Conservation (phyloP, 495 filamentous ascomycete species). For the Delitschia confertaspora region DNA sequence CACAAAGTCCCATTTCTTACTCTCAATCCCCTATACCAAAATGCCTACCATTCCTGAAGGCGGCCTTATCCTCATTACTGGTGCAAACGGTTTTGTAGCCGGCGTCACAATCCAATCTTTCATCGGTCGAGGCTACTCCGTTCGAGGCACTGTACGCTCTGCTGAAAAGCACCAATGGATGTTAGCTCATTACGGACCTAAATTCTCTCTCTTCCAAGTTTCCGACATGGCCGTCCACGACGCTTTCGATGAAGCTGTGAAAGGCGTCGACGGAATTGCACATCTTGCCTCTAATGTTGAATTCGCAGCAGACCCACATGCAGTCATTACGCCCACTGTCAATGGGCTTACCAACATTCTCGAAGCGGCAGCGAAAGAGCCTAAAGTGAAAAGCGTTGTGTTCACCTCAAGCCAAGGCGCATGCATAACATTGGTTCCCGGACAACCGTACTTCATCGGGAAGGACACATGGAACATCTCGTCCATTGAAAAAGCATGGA, state of each 20-base stretch:
- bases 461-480: conserved; percentile 4
- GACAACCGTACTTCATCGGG: conserved; percentile 2
- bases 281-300: conserved; percentile 21
- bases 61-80: conserved; percentile 31
- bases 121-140: conserved; percentile 27
- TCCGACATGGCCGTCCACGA: conserved; percentile 18
- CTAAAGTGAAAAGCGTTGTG: conserved; percentile 22
- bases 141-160: conserved; percentile 26
- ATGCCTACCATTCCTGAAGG: neutral
- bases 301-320: conserved; percentile 3
- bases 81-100: conserved; percentile 35
- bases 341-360: conserved; percentile 15
- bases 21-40: too few relatives aligned
- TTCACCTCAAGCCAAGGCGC: conserved; percentile 21
- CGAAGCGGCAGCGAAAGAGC: conserved; percentile 17
- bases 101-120: conserved; percentile 35
- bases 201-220: conserved; percentile 16
- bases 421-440: neutral
- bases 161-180: conserved; percentile 27
- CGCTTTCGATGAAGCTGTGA: conserved; percentile 18
- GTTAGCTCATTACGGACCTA: conserved; percentile 3
- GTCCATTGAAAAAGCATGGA: conserved; percentile 5
- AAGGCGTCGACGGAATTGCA: conserved; percentile 13
- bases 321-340: conserved; percentile 10
- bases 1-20: too few relatives aligned